Conservation (phyloP, 176 grass and related monocot species). For the Triticum turgidum region DNA sequence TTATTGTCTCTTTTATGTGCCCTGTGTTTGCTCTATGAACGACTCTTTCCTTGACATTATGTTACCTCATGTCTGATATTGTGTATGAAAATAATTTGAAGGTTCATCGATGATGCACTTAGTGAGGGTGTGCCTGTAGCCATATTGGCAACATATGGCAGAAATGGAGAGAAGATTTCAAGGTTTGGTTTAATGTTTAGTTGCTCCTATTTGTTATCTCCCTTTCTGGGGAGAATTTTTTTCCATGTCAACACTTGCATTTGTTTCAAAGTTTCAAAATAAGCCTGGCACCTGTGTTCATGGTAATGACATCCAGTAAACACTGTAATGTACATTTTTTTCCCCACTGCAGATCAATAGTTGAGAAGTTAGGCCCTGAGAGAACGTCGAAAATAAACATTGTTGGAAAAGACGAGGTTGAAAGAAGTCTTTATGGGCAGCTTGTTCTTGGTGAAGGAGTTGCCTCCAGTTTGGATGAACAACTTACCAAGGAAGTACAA, state of each 20-base stretch:
- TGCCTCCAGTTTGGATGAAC: constrained; percentile 71
- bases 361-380: constrained; percentile 70
- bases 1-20: constrained; percentile 5
- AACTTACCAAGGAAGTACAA: constrained; percentile 72
- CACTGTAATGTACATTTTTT: constrained; percentile 13
- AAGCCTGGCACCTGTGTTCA: background rate
- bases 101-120: constrained; percentile 94
- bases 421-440: constrained; percentile 87
- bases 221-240: background rate
- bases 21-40: background rate
- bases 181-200: constrained; percentile 40
- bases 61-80: constrained; percentile 22
- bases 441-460: constrained; percentile 91
- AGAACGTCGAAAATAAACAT: constrained; percentile 75
- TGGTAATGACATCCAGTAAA: background rate
- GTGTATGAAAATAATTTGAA: constrained; percentile 40
- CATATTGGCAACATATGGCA: constrained; percentile 70
- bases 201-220: background rate
- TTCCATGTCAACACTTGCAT: background rate
- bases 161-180: constrained; percentile 85
- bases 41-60: background rate
- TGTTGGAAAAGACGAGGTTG: constrained; percentile 89
- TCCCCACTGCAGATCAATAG: constrained; percentile 50
- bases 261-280: background rate
- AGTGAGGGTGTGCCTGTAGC: constrained; percentile 59